Conservation (phyloP, 2,329 filamentous ascomycete genomes). For the Rhexocercosporidium sp. region DNA sequence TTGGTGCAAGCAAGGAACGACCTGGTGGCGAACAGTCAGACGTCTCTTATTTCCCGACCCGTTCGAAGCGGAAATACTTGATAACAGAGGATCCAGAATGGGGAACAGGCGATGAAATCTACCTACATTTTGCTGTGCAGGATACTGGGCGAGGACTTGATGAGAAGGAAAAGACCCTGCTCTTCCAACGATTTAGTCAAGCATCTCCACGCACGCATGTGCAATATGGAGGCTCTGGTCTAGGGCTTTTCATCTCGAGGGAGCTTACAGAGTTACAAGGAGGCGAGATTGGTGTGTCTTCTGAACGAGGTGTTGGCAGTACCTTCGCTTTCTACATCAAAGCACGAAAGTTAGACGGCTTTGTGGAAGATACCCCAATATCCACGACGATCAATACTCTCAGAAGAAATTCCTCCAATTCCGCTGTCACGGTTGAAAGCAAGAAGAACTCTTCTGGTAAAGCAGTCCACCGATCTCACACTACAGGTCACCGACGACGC, state of each 20-base stretch:
- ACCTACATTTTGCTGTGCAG: slow-evolving; percentile 73
- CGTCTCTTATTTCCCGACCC: slow-evolving; percentile 44
- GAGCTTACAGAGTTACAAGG: slow-evolving; percentile 81
- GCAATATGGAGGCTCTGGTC: slow-evolving; percentile 78
- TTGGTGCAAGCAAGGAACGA: slow-evolving; percentile 38
- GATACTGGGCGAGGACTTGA: slow-evolving; percentile 79
- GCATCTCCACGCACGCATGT: slow-evolving; percentile 81
- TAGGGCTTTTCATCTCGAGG: slow-evolving; percentile 81
- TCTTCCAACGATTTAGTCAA: slow-evolving; percentile 83
- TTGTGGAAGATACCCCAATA: slow-evolving; percentile 36
- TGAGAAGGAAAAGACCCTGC: slow-evolving; percentile 71
- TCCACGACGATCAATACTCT: slow-evolving; percentile 27
- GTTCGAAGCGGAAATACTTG: slow-evolving; percentile 37
- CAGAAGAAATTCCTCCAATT: slow-evolving; percentile 28
- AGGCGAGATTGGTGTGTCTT: slow-evolving; percentile 78
- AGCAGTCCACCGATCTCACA: slow-evolving; percentile 27
- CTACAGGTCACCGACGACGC: slow-evolving; percentile 18
- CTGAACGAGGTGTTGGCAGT: slow-evolving; percentile 69
- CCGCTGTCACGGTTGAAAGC: slow-evolving; percentile 31
- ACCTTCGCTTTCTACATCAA: slow-evolving; percentile 76
- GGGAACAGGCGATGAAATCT: slow-evolving; percentile 74
- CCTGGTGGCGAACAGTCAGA: slow-evolving; percentile 54
- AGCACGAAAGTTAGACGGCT: slow-evolving; percentile 28
- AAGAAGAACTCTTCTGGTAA: slow-evolving; percentile 32
- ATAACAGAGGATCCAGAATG: slow-evolving; percentile 51